Evolutionary conservation across 192 early-diverging fungal species (phyloP), one percentile per base, ranked within the genome.

Genomic region (Cladochytrium replicatum): DNA sequence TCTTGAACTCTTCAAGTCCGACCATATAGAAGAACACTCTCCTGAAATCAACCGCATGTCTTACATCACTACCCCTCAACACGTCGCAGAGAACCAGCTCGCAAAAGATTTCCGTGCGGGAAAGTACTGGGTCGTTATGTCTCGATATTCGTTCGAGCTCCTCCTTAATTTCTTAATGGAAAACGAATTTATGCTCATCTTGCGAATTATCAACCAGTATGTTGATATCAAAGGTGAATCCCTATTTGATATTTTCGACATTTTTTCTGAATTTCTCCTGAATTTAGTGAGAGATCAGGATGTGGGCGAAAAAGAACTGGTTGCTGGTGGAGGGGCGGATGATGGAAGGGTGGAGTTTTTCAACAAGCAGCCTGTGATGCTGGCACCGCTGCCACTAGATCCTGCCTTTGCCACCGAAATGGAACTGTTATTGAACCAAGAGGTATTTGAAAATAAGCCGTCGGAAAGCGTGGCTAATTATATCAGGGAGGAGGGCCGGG

Each of bases 131-230:
- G 53, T 99, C 19, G 73, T 73, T 5, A 86, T 99, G 85, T 82
- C 85, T 34, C 68, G 80, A 8, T 89, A 87, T 9, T 83, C 90
- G 0, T 88, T 86, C 52, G 87, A 91, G 63, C 77, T 99, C 17
- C 75, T 97, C 43, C 57, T 96, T 41, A 76, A 83, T 46, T 97
- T 87, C 59, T 63, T 99, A 53, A 88, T 95, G 64, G 91, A 97
- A 52, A 90, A 90, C 70, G 82, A 86, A 42, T 86, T 84, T 43
- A 86, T 86, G 57, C 65, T 91, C 32, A 51, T 99, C 34, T 77
- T 94, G 54, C 72, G 89, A 57, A 77, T 97, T 22, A 79, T 95
- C 32, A 95, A 99, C 61, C 88, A 94, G 65, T 80, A 93, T 46
- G 43, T 97, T 21, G 82, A 83, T 48, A 93, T 99, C 23, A 64